A percentile compares a stretch with the other conserved stretches of the same genome.
Evolutionary conservation across 148 eudicot genomes (phyloP).

Genomic region (Limonium bicolor): DNA sequence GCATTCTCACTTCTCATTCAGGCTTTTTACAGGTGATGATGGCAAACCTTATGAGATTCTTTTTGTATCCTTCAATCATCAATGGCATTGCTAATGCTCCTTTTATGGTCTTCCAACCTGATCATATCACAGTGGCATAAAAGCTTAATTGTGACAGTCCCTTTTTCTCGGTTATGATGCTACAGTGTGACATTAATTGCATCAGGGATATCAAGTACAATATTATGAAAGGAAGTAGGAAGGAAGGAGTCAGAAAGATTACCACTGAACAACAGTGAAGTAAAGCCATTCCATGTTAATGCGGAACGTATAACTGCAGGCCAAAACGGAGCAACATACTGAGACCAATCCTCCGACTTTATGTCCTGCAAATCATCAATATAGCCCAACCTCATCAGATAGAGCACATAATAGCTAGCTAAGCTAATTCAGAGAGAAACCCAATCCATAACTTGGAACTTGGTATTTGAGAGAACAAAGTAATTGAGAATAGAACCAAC

Average conservation of each 20-base stretch:
- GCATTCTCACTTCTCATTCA: too few relatives aligned
- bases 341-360: conserved; percentile 79
- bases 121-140: neutral
- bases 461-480: too few relatives aligned
- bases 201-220: neutral
- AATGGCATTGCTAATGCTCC: conserved; percentile 91
- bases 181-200: neutral
- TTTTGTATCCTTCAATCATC: conserved; percentile 90
- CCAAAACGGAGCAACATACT: conserved; percentile 91
- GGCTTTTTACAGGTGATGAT: conserved; percentile 84
- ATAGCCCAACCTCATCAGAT: neutral
- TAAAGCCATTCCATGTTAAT: conserved; percentile 79
- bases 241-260: neutral
- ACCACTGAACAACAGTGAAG: conserved; percentile 72
- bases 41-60: conserved; percentile 72
- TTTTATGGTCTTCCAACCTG: conserved; percentile 93
- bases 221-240: neutral
- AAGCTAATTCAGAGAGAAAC: too few relatives aligned
- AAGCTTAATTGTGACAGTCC: too few relatives aligned
- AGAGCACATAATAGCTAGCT: too few relatives aligned
- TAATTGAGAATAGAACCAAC: too few relatives aligned
- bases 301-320: conserved; percentile 93
- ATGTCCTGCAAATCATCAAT: conserved; percentile 56
- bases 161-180: neutral
- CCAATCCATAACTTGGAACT: too few relatives aligned